Conservation (phyloP, 495 filamentous ascomycete genomes). For the Penicillium maclennaniae region DNA sequence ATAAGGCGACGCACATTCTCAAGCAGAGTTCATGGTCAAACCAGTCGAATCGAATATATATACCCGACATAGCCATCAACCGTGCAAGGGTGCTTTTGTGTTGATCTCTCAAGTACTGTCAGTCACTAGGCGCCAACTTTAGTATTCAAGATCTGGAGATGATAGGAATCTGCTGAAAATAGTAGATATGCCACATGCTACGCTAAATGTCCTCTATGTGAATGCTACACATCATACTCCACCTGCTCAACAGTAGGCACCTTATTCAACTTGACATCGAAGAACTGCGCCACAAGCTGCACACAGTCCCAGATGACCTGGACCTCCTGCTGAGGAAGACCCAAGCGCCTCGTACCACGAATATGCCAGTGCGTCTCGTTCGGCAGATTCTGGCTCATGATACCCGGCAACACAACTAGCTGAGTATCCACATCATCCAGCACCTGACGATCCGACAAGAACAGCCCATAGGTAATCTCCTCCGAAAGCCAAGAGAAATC, state of each 20-base stretch:
- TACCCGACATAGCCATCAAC: no score
- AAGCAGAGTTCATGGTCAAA: neutral
- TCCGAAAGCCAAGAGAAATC: conserved; percentile 43
- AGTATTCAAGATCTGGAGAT: no score
- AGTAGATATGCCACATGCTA: neutral
- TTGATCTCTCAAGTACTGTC: no score
- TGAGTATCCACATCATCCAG: conserved; percentile 52
- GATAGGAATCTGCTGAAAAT: no score
- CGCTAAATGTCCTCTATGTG: neutral
- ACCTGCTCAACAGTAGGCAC: conserved; percentile 48
- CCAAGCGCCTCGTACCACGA: conserved; percentile 49
- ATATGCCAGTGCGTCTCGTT: conserved; percentile 56
- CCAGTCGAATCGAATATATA: no score
- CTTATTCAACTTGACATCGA: conserved; percentile 34
- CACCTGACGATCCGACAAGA: conserved; percentile 51
- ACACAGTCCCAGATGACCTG: conserved; percentile 41
- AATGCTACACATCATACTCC: conserved; percentile 35
- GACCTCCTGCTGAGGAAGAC: conserved; percentile 48
- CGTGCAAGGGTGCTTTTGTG: no score
- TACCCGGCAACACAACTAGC: conserved; percentile 50
- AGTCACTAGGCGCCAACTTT: no score
- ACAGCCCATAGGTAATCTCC: conserved; percentile 56
- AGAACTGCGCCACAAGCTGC: conserved; percentile 36
- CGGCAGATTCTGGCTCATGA: conserved; percentile 57
- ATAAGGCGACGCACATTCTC: neutral